Evolutionary conservation across 1,284 basidiomycete species (phyloP).

Genomic region (Trichosporon inkin): DNA sequence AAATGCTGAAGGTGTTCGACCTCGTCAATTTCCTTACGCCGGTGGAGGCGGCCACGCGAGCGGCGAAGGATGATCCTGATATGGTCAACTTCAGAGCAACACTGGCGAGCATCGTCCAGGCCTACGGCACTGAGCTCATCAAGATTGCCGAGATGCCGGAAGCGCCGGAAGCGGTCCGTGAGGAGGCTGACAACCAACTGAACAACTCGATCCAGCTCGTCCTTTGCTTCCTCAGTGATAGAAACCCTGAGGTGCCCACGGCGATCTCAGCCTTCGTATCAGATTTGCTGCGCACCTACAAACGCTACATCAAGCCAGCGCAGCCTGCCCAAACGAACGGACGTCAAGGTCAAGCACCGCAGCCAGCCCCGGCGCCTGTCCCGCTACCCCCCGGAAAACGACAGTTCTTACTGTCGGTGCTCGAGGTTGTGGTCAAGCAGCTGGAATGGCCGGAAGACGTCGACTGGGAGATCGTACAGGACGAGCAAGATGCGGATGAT

Average conservation of each 20-base stretch:
- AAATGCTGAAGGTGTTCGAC: constrained; percentile 84
- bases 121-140: constrained; percentile 75
- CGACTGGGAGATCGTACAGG: constrained; percentile 79
- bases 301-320: constrained; percentile 25
- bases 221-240: constrained; percentile 83
- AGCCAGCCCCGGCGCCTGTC: constrained; percentile 25
- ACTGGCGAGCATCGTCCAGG: constrained; percentile 78
- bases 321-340: constrained; percentile 23
- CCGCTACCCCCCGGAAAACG: constrained; percentile 63
- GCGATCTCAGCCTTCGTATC: constrained; percentile 78
- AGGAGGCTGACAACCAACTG: constrained; percentile 66
- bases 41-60: constrained; percentile 70
- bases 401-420: constrained; percentile 72
- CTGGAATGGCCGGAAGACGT: constrained; percentile 58
- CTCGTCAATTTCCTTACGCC: constrained; percentile 73
- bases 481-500: constrained; percentile 80
- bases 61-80: constrained; percentile 63
- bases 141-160: constrained; percentile 60
- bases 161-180: constrained; percentile 62
- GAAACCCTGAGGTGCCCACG: constrained; percentile 78
- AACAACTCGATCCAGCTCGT: constrained; percentile 72
- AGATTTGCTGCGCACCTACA: constrained; percentile 60
- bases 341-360: constrained; percentile 16
- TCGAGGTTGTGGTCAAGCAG: constrained; percentile 78
- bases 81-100: constrained; percentile 85